A percentile compares a stretch with the other conserved stretches of the same genome.
These are phyloP conservation scores for Lanmaoa pseudosensibilis DNA, from an alignment of 768 basidiomycete species.

Conservation along the genomic window DNA sequence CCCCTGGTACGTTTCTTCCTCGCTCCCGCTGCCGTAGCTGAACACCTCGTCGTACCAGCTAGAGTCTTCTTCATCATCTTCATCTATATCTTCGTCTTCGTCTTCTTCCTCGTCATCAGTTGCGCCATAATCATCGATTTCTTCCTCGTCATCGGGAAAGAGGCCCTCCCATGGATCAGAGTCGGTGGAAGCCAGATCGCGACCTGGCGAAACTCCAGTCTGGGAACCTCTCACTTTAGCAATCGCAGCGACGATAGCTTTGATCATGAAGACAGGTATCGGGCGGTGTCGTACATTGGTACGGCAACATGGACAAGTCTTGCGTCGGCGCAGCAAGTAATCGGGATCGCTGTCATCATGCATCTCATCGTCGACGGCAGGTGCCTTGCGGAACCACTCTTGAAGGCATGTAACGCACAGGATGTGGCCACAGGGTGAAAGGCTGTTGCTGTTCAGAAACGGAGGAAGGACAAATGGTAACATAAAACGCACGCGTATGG, in stretches of 20 bases:
- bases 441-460: constrained; percentile 37
- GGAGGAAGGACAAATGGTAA: neutral
- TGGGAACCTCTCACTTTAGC: constrained; percentile 40
- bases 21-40: constrained; percentile 36
- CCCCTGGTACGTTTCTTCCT: constrained; percentile 40
- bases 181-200: constrained; percentile 37
- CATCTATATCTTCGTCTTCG: constrained; percentile 30
- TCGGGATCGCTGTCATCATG: constrained; percentile 39
- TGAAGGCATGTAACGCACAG: constrained; percentile 71
- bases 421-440: constrained; percentile 78
- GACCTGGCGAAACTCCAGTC: constrained; percentile 18
- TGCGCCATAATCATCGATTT: constrained; percentile 36
- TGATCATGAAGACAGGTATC: constrained; percentile 68
- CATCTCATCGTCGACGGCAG: constrained; percentile 48
- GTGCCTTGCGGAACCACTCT: constrained; percentile 76
- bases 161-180: constrained; percentile 73
- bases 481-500: constrained; percentile 60
- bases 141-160: constrained; percentile 50
- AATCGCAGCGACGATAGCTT: constrained; percentile 53
- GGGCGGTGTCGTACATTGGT: constrained; percentile 56
- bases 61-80: constrained; percentile 32
- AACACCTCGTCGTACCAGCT: constrained; percentile 35
- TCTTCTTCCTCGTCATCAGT: constrained; percentile 27
- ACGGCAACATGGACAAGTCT: constrained; percentile 75
- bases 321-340: constrained; percentile 57